These are phyloP conservation scores for Dryas drummondii DNA, from an alignment of 306 rosid genomes.

Conservation along the genomic window DNA sequence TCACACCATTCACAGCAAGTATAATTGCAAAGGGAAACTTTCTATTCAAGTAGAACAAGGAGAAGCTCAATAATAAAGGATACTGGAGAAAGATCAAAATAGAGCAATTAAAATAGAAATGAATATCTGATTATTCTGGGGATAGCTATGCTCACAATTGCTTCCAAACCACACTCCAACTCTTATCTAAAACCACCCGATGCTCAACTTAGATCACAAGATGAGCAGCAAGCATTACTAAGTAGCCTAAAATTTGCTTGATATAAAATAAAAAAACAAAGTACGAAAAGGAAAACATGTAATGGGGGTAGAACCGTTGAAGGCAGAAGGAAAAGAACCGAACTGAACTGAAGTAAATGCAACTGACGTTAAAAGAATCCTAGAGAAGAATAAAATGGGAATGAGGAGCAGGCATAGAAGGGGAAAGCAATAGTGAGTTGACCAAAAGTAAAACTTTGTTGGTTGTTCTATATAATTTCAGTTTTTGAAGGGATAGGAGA, in stretches of 20 bases:
- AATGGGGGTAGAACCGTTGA: not conserved
- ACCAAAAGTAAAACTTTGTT: not conserved
- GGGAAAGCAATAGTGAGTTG: too few species aligned
- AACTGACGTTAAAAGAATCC: not conserved
- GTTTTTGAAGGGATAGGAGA: not conserved
- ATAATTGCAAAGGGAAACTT: not conserved
- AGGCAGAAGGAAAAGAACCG: not conserved
- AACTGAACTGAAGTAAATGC: too few species aligned
- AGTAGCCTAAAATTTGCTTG: not conserved
- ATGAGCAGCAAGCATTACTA: not conserved
- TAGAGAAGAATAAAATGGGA: not conserved
- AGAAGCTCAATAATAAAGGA: not conserved
- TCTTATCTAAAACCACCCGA: not conserved
- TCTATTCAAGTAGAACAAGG: not conserved
- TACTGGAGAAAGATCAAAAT: too few species aligned
- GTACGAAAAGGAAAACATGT: not conserved
- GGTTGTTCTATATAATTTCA: not conserved
- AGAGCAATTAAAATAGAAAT: not conserved
- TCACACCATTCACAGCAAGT: not conserved
- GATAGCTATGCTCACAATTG: not conserved
- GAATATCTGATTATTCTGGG: not conserved
- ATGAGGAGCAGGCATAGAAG: not conserved
- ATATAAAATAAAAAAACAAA: not conserved
- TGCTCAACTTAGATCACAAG: not conserved
- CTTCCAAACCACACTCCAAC: not conserved